phyloP scores from a whole-genome alignment of 495 filamentous ascomycete species.

The Penicillium cosmopolitanum region DNA sequence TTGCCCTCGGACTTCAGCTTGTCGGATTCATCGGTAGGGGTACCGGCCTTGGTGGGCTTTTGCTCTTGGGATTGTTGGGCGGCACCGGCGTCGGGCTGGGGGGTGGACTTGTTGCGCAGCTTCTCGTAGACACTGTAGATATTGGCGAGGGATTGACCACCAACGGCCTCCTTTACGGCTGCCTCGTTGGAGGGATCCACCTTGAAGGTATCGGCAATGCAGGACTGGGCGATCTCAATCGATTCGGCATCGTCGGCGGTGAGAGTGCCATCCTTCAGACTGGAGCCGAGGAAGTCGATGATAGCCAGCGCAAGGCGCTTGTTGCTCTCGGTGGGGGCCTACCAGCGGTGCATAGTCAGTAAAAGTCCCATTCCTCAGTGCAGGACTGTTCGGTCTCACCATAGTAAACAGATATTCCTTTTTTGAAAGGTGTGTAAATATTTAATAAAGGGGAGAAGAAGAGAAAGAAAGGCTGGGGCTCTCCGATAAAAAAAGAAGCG shows the following conservation, averaged over 20 bases:
- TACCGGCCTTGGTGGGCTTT: conserved; percentile 35
- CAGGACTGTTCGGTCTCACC: neutral
- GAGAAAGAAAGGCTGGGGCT: conserved; percentile 5
- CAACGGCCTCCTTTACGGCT: conserved; percentile 75
- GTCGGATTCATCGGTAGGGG: conserved; percentile 73
- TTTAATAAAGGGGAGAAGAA: conserved; percentile 3
- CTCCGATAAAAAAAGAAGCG: conserved; percentile 21
- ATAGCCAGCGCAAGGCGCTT: conserved; percentile 97
- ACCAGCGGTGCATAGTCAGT: conserved; percentile 17
- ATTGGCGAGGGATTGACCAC: conserved; percentile 78
- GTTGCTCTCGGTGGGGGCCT: conserved; percentile 72
- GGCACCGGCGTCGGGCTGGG: conserved; percentile 25
- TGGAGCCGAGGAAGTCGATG: conserved; percentile 88
- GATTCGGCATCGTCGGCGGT: conserved; percentile 84
- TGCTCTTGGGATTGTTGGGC: conserved; percentile 26
- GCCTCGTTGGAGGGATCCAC: conserved; percentile 80
- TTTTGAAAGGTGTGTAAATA: neutral
- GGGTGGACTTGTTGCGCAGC: conserved; percentile 69
- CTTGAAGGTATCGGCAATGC: conserved; percentile 92
- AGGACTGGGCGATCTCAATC: conserved; percentile 89
- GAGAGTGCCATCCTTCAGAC: conserved; percentile 85
- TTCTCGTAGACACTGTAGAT: conserved; percentile 98
- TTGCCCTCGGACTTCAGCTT: conserved; percentile 90
- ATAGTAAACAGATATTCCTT: neutral
- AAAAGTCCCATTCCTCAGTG: neutral